A percentile compares a stretch with the other conserved stretches of the same genome.
phyloP scores from a whole-genome alignment of 495 filamentous ascomycete genomes.

The Saxophila tyrrhenica region DNA sequence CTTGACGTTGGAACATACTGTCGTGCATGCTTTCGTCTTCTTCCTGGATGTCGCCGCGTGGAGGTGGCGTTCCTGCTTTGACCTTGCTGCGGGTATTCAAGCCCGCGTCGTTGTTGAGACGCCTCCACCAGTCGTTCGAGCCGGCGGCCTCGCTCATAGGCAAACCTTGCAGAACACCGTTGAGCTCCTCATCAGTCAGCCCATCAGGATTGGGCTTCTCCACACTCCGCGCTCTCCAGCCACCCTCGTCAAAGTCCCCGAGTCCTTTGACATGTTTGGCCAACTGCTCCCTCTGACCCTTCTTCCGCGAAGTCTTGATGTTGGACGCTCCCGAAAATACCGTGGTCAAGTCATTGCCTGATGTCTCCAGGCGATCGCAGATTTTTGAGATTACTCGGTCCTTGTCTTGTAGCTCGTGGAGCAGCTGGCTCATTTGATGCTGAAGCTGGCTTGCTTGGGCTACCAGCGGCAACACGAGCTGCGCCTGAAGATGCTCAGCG shows the following conservation, averaged over 20 bases:
- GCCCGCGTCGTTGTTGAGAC: not conserved
- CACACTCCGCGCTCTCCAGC: constrained; percentile 6
- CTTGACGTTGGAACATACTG: constrained; percentile 11
- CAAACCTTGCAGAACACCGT: constrained; percentile 6
- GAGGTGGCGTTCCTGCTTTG: not conserved
- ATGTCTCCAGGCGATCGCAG: constrained; percentile 21
- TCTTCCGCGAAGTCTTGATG: constrained; percentile 15
- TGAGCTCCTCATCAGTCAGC: constrained; percentile 1
- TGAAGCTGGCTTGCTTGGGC: constrained; percentile 2
- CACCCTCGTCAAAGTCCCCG: constrained; percentile 17
- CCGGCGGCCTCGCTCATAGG: not conserved
- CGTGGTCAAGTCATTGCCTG: constrained; percentile 20
- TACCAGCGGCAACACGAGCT: constrained; percentile 18
- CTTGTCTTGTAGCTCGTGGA: constrained; percentile 18
- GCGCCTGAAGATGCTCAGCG: not conserved
- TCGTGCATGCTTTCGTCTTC: not conserved
- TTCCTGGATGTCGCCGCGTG: not conserved
- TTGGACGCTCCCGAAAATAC: constrained; percentile 22
- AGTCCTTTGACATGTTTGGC: constrained; percentile 23
- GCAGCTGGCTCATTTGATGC: constrained; percentile 9
- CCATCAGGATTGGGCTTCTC: not conserved
- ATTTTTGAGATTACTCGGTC: constrained; percentile 25
- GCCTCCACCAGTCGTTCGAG: not conserved
- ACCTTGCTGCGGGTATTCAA: not conserved
- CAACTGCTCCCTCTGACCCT: constrained; percentile 15